A percentile compares a stretch with the other conserved stretches of the same genome.
Evolutionary conservation across 345 rosid species (phyloP).

Genomic region (Citropsis articulata): DNA sequence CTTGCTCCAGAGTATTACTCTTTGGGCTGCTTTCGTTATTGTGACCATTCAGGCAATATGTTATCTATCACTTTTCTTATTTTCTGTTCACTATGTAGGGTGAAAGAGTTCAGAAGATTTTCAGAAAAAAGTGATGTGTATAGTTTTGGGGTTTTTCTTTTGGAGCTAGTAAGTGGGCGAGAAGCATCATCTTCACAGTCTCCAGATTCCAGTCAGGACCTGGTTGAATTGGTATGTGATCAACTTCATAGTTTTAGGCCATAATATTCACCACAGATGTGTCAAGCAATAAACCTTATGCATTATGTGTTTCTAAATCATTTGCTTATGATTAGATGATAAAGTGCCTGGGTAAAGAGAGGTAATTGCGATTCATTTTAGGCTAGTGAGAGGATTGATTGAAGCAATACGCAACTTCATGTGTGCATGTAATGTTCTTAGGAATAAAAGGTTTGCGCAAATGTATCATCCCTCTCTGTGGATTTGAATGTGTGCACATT

Average conservation of each 20-base stretch:
- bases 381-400: slow-evolving; percentile 3
- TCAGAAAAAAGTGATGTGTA: slow-evolving; percentile 89
- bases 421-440: background rate
- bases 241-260: background rate
- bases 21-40: slow-evolving; percentile 1
- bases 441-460: background rate
- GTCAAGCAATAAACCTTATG: background rate
- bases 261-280: background rate
- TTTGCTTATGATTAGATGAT: background rate
- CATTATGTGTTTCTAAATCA: background rate
- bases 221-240: slow-evolving; percentile 77
- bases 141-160: slow-evolving; percentile 90
- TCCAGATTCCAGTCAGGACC: slow-evolving; percentile 52
- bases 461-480: background rate
- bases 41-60: background rate
- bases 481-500: background rate
- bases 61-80: slow-evolving; percentile 12
- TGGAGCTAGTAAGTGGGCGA: slow-evolving; percentile 73
- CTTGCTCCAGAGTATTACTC: slow-evolving; percentile 76
- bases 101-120: slow-evolving; percentile 73
- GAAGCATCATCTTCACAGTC: slow-evolving; percentile 63
- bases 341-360: background rate
- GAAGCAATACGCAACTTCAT: background rate
- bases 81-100: slow-evolving; percentile 42
- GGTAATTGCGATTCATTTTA: background rate